These are phyloP conservation scores for Lasiodiplodia gonubiensis DNA, from an alignment of 2,329 filamentous ascomycete genomes.

Conservation along the genomic window DNA sequence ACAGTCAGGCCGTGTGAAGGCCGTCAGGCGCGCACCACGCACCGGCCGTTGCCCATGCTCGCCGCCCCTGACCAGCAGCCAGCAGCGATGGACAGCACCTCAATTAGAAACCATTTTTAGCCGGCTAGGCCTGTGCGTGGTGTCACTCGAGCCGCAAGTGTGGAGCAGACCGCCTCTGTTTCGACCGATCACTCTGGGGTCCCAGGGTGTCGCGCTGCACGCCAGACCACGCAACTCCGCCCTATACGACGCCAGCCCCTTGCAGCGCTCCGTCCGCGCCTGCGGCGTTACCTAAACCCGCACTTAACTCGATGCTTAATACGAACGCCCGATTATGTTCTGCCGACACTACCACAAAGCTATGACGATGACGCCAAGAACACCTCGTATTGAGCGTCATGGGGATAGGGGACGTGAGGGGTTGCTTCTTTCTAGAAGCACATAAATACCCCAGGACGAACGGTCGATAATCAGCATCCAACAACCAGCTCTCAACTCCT, in stretches of 20 bases:
- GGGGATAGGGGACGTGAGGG: background rate
- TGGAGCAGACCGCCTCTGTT: slow-evolving; percentile 14
- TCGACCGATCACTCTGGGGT: background rate
- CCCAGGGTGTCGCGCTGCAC: background rate
- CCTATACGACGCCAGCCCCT: background rate
- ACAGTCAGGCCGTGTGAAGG: background rate
- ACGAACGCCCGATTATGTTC: background rate
- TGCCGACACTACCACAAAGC: background rate
- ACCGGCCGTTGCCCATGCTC: background rate
- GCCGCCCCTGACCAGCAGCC: slow-evolving; percentile 4
- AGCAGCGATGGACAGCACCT: background rate
- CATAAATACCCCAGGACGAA: background rate
- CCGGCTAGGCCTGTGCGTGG: background rate
- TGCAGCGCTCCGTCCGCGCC: slow-evolving; percentile 7
- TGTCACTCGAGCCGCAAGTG: slow-evolving; percentile 17
- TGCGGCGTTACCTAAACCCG: slow-evolving; percentile 9
- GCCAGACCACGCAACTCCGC: background rate
- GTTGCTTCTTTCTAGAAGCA: background rate
- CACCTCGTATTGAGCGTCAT: slow-evolving; percentile 5
- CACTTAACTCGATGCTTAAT: slow-evolving; percentile 2
- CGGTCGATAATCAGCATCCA: slow-evolving; percentile 9
- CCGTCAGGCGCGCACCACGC: slow-evolving; percentile 18
- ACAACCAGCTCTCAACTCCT: slow-evolving; percentile 20
- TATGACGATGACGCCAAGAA: slow-evolving; percentile 19
- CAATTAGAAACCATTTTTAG: slow-evolving; percentile 12